Evolutionary conservation across 371 early-diverging fungal species (phyloP), one percentile per base, ranked within the genome.

Genomic region (Cladochytrium tenue): DNA sequence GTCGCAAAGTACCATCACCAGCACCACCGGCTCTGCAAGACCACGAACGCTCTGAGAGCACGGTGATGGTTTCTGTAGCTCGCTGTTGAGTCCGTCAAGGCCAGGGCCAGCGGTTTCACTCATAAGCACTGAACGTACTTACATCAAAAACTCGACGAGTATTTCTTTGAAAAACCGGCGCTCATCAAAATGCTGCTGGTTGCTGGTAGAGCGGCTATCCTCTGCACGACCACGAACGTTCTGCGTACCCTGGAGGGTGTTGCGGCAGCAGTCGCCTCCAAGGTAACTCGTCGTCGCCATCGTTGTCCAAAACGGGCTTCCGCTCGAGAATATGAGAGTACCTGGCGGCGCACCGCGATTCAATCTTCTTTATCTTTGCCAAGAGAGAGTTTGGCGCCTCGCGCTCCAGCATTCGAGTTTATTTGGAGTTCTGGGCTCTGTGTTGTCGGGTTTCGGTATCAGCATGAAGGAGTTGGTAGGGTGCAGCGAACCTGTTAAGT

Each of bases 61-160:
- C 78, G 32, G 76, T 80, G 27, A 50, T 61, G 13, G 57, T n/a
- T n/a, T n/a, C n/a, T n/a, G 23, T 7, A 3, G 50, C 5, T n/a
- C 35, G 32, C 17, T 25, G 28, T 27, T 13, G 3, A 34, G 51
- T 61, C 61, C n/a, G 51, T 51, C 17, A 28, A 51, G 20, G 31
- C n/a, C 43, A n/a, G n/a, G n/a, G n/a, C n/a, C 13, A 58, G n/a
- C n/a, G n/a, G n/a, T n/a, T n/a, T n/a, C n/a, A n/a, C n/a, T n/a
- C 34, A 7, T 17, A 30, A 36, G 25, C 32, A 13, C 34, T 17
- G 51, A 27, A 43, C 4, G 15, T 0, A 31, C 65, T 56, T 60
- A 81, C 81, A 81, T 76, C 55, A 81, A 64, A 64, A 78, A 81
- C 55, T 81, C 76, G 10, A 81, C 77, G 56, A 81, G 63, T 32